Percentiles rank a stretch among this genome's conserved stretches.
Conservation (phyloP, 2,329 filamentous ascomycete genomes). For the Colletotrichum liaoningense region DNA sequence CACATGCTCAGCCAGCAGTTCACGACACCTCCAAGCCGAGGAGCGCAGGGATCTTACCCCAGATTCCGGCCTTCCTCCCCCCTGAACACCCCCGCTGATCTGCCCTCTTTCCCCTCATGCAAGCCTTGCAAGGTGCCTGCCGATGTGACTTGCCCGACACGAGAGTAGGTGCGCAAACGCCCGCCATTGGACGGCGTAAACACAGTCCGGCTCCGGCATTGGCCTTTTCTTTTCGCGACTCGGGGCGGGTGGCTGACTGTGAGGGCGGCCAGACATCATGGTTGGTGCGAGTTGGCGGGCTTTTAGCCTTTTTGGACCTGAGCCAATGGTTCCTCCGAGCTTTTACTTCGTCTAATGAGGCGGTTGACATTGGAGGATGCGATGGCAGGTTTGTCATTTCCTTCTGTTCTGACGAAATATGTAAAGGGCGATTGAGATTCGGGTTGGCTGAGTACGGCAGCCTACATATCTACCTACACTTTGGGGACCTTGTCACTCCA, state of each 20-base stretch:
- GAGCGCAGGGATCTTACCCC: slow-evolving; percentile 23
- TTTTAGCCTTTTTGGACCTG: slow-evolving; percentile 6
- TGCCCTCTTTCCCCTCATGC: slow-evolving; percentile 22
- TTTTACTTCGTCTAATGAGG: background rate
- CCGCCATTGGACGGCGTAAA: slow-evolving; percentile 4
- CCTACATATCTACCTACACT: background rate
- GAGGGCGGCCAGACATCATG: slow-evolving; percentile 3
- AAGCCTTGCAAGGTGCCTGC: slow-evolving; percentile 21
- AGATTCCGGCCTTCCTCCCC: background rate
- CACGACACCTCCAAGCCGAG: slow-evolving; percentile 16
- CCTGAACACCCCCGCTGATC: slow-evolving; percentile 18
- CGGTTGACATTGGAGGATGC: background rate
- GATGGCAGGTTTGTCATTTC: background rate
- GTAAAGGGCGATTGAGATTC: background rate
- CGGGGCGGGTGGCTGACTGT: background rate
- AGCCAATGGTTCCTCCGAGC: slow-evolving; percentile 21
- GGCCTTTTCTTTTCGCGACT: background rate
- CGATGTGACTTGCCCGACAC: slow-evolving; percentile 7
- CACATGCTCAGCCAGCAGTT: slow-evolving; percentile 10
- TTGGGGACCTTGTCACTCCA: too few species aligned
- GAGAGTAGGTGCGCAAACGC: background rate
- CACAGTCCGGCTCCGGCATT: background rate
- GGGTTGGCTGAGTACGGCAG: background rate
- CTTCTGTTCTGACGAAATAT: background rate
- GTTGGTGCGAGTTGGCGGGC: slow-evolving; percentile 1